Evolutionary conservation across 2,329 filamentous ascomycete species (phyloP).

Genomic region (Trichoderma atroviride): DNA sequence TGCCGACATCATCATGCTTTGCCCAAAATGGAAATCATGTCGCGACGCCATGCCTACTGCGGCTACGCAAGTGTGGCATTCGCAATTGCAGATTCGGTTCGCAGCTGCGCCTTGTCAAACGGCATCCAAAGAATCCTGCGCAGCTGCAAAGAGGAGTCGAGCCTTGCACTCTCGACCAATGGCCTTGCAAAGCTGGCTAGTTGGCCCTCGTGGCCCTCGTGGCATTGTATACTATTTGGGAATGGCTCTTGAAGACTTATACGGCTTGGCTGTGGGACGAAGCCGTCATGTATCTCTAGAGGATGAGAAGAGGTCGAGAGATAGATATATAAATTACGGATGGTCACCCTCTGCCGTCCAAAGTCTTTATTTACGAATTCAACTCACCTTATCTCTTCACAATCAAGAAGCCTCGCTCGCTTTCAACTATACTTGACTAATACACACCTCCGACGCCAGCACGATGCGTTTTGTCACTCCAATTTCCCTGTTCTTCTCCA

Average conservation of each 20-base stretch:
- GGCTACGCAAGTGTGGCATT: not conserved
- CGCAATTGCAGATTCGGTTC: not conserved
- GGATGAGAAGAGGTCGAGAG: not conserved
- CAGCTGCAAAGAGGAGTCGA: not conserved
- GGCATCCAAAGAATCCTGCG: not conserved
- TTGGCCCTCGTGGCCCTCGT: conserved; percentile 18
- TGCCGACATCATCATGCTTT: conserved; percentile 18
- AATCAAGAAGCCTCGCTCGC: not conserved
- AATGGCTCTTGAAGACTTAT: not conserved
- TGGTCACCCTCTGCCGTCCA: not conserved
- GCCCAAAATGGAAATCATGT: conserved; percentile 22
- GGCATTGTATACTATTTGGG: conserved; percentile 18
- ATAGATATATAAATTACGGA: conserved; percentile 1
- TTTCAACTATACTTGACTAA: not conserved
- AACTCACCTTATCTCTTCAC: not conserved
- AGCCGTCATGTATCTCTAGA: conserved; percentile 26
- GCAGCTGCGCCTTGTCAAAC: not conserved
- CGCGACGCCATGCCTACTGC: conserved; percentile 15
- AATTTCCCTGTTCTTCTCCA: conserved; percentile 27
- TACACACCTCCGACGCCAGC: not conserved
- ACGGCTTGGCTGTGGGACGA: conserved; percentile 21
- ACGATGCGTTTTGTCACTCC: conserved; percentile 27
- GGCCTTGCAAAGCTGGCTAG: not conserved
- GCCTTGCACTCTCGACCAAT: not conserved
- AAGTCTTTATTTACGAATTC: not conserved